Base-by-base conservation (phyloP, 1,284 basidiomycete genomes). In the Irpex rosettiformis region DNA sequence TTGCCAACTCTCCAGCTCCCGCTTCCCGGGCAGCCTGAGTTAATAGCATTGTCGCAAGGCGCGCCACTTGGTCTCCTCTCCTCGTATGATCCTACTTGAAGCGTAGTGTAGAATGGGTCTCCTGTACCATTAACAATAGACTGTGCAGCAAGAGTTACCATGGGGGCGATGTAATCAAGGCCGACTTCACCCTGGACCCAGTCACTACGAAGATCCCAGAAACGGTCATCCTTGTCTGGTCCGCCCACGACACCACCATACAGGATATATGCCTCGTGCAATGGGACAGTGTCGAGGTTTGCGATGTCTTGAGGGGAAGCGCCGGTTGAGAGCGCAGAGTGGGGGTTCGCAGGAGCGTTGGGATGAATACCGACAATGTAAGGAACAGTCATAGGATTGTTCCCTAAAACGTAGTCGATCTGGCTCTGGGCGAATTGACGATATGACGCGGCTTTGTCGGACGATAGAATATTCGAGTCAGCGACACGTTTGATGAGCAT, bases 181-280 rank as follows among this genome's bases (percentile, higher is more conserved):
- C 87, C 90, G 57, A 87, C 79, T 79, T 94, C 91, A 10, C 86
- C 86, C 73, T 94, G 78, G 0, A 83, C 83, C 85, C 88, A 94
- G 69, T 94, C 91, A 60, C 84, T 87, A 27, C 94, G 84, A 60
- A 93, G 86, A 69, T 96, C 90, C 72, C 83, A 96, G 74, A 84
- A 96, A 33, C 78, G 79, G 70, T 93, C 94, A 48, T 79, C 76
- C 58, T 77, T 78, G 69, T 92, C 84, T 0, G 94, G 95, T 11
- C 95, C 95, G 49, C 94, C 95, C 10, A 96, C 81, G 40, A 96
- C 82, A 18, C 87, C 94, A 33, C 95, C 95, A 67, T 94, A 96
- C 2, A 97, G 74, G 3, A 91, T 80, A 67, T 94, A 84, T 0
- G 85, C 81, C 70, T 91, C 88, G 58, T 83, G 72, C 6, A 75